phyloP scores from a whole-genome alignment of 1,284 basidiomycete species.

The Cryptococcus neoformans region DNA sequence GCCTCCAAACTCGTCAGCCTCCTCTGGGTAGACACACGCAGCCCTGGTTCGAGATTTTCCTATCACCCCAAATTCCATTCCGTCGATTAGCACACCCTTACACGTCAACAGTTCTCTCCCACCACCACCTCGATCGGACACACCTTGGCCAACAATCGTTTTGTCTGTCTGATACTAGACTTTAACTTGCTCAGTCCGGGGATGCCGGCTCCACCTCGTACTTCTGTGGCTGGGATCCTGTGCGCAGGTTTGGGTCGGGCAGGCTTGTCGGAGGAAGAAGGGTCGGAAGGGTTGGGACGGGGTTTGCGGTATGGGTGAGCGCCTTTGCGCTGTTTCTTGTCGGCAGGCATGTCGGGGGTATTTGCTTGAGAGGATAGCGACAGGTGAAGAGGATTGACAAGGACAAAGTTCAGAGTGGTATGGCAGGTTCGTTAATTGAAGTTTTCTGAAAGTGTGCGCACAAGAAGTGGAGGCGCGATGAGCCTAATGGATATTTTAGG shows the following conservation, averaged over 20 bases:
- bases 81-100: neutral
- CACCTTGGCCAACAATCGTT: slow-evolving; percentile 72
- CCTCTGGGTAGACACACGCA: slow-evolving; percentile 72
- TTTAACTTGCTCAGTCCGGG: slow-evolving; percentile 63
- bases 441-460: neutral
- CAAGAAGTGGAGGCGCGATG: neutral
- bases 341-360: slow-evolving; percentile 3
- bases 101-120: neutral
- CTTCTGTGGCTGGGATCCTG: slow-evolving; percentile 25
- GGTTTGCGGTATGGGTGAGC: slow-evolving; percentile 12
- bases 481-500: neutral
- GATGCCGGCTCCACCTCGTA: slow-evolving; percentile 28
- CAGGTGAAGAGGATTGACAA: neutral
- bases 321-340: slow-evolving; percentile 2
- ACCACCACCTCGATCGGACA: slow-evolving; percentile 1
- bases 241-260: slow-evolving; percentile 7
- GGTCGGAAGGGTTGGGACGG: neutral
- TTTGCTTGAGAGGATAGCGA: neutral
- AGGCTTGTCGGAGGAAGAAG: slow-evolving; percentile 1
- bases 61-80: slow-evolving; percentile 29
- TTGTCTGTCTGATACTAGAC: slow-evolving; percentile 70
- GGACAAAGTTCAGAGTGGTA: no score
- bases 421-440: neutral
- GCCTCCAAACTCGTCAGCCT: slow-evolving; percentile 67
- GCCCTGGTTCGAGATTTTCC: slow-evolving; percentile 73